Base-by-base conservation (phyloP, 2,329 filamentous ascomycete species). In the Endoconidiophora laricicola region DNA sequence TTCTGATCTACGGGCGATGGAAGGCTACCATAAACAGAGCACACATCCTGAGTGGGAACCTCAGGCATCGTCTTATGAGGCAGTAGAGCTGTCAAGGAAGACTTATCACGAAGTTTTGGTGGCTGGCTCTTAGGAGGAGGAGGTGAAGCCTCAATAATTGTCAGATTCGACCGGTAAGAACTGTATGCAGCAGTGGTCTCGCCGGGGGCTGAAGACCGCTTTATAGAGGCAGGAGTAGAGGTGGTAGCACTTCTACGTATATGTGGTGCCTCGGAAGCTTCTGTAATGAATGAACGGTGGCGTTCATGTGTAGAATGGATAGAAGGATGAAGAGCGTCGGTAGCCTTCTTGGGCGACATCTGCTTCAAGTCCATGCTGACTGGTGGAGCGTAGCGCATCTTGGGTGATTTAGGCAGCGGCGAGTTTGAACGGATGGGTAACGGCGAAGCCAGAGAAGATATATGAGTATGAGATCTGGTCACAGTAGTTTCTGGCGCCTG, bases 341-440 rank as follows among this genome's bases (percentile, higher is more conserved):
- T 20, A 29, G 37, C 26, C 9, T 48, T 55, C 36, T 44, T 44
- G 20, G 48, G 37, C 41, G 42, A 41, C 10, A 18, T 48, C 12
- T 47, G 53, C 50, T 42, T 43, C 9, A 33, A 47, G 29, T 44
- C 44, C 38, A 48, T 46, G 26, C 44, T 50, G 14, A 50, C 33
- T 12, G 48, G 54, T 47, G 58, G 55, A 4, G 59, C 58, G 4
- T 57, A n/a, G 39, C 40, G 44, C 12, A 44, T 18, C 23, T 48
- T 52, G 18, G 45, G 41, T 5, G 50, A 44, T 14, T 44, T 39
- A 9, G 40, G 45, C 4, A 29, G 26, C 4, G 45, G 22, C 18
- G n/a, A 10, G 16, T 41, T 26, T 23, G 40, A 40, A n/a, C 38
- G 43, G 29, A 20, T 36, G 24, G 44, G 44, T 16, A 43, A 6